Evolutionary conservation across 208 protist species (phyloP), one percentile per base, ranked within the genome.

Genomic region (Acanthamoeba triangularis): DNA sequence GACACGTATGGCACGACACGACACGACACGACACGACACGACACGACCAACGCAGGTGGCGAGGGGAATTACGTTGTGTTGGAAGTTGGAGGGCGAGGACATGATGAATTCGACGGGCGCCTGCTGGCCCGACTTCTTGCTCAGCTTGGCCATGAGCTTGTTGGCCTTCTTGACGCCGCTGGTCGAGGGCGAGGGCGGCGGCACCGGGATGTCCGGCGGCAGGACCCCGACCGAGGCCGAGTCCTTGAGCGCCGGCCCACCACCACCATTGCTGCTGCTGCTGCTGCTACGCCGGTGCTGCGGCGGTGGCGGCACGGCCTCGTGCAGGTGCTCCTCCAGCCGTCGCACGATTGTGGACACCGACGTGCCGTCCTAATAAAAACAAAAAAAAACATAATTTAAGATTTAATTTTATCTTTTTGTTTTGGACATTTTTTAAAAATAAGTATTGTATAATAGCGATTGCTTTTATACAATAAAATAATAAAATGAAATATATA

Each of bases 11-110:
- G n/a, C n/a, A n/a, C n/a, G n/a, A n/a, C n/a, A n/a, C n/a, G n/a
- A n/a, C n/a, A n/a, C n/a, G n/a, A n/a, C n/a, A n/a, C n/a, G n/a
- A n/a, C n/a, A n/a, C n/a, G n/a, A n/a, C n/a, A n/a, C n/a, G n/a
- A n/a, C n/a, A n/a, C n/a, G n/a, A n/a, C n/a, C n/a, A n/a, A n/a
- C n/a, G n/a, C n/a, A n/a, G n/a, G n/a, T n/a, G n/a, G n/a, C n/a
- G n/a, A n/a, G n/a, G n/a, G n/a, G n/a, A n/a, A n/a, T 18, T 30
- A 84, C 76, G 47, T 84, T 84, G 76, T 84, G 76, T 33, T 84
- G 76, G 44, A 84, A 84, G 76, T 84, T 84, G 35, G 41, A 56
- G 44, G 76, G 76, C 6, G 76, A 84, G 44, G 76, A 84, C 76
- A 84, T 84, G 44, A 84, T 33, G 28, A 84, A 49, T 2, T 84